Evolutionary conservation across 2,329 filamentous ascomycete species (phyloP), one percentile per base, ranked within the genome.

Genomic region (Endocalyx cinctus): DNA sequence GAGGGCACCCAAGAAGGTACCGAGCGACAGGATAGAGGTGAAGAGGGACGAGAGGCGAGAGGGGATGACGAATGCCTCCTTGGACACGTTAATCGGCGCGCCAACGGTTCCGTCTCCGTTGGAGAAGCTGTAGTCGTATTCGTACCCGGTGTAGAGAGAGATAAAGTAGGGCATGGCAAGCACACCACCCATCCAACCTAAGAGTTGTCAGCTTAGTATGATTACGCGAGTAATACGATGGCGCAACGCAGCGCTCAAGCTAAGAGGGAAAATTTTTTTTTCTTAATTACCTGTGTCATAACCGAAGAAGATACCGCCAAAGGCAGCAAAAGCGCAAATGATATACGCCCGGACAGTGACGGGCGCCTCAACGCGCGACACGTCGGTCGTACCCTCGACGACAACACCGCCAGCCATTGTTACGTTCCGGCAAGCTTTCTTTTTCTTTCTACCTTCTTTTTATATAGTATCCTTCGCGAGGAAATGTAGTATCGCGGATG

Each of bases 281-380:
- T 22, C 19, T 33, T 17, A 13, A 50, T 48, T 45, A 47, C 83
- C 84, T 26, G 82, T 84, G 52, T 87, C 84, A 61, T 84, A 88
- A 31, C 84, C 84, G 62, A 87, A 84, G 66, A 87, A 82, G 62
- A 86, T 83, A 59, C 77, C 80, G 51, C 80, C 80, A 41, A 84
- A 82, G 20, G 79, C 77, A 39, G 80, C 80, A 44, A 84, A 84
- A 44, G 77, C 79, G 59, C 79, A 84, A 54, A 84, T 73, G 31
- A 82, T 41, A 58, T 84, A 84, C 35, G 79, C 79, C 66, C 80
- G 79, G 61, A 75, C 62, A 45, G 79, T 84, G 48, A 84, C 72
- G 47, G 80, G 79, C 10, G 80, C 79, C 67, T 84, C 80, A 53
- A 83, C 72, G 42, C 71, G 67, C 46, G 67, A 64, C 42, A 80